phyloP scores from a whole-genome alignment of 345 rosid genomes.

The Abelmoschus esculentus region DNA sequence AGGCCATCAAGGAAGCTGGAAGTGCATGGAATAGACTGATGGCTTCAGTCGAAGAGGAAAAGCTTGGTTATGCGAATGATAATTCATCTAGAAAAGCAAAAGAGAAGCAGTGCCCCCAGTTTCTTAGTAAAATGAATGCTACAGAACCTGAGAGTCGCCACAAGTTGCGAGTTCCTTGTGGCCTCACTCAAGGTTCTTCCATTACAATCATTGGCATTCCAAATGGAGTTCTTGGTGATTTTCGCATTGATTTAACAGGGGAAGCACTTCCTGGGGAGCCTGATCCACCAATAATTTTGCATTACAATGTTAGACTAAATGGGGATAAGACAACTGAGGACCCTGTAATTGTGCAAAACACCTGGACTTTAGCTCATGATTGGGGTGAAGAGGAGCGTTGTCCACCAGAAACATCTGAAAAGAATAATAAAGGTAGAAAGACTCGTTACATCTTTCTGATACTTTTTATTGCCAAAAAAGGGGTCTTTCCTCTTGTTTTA shows the following conservation, averaged over 20 bases:
- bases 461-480: background rate
- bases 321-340: slow-evolving; percentile 95
- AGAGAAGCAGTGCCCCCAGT: slow-evolving; percentile 84
- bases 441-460: background rate
- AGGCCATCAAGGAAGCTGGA: slow-evolving; percentile 86
- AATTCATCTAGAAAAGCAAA: slow-evolving; percentile 36
- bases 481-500: background rate
- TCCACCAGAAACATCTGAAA: slow-evolving; percentile 70
- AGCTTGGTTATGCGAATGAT: slow-evolving; percentile 35
- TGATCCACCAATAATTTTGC: slow-evolving; percentile 87
- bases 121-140: slow-evolving; percentile 74
- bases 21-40: slow-evolving; percentile 77
- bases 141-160: slow-evolving; percentile 41
- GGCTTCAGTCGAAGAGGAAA: slow-evolving; percentile 65
- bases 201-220: slow-evolving; percentile 85
- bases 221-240: slow-evolving; percentile 78
- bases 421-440: slow-evolving; percentile 58
- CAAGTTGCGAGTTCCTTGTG: slow-evolving; percentile 75
- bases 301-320: slow-evolving; percentile 90
- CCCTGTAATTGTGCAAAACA: slow-evolving; percentile 95
- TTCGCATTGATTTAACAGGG: slow-evolving; percentile 82
- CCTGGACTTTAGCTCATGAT: slow-evolving; percentile 86
- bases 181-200: slow-evolving; percentile 92
- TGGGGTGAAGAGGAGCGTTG: slow-evolving; percentile 99
- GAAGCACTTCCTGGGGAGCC: slow-evolving; percentile 98